Percentiles rank a stretch among this genome's conserved stretches.
Evolutionary conservation across 345 rosid species (phyloP).

Genomic region (Melastoma malabathricum): DNA sequence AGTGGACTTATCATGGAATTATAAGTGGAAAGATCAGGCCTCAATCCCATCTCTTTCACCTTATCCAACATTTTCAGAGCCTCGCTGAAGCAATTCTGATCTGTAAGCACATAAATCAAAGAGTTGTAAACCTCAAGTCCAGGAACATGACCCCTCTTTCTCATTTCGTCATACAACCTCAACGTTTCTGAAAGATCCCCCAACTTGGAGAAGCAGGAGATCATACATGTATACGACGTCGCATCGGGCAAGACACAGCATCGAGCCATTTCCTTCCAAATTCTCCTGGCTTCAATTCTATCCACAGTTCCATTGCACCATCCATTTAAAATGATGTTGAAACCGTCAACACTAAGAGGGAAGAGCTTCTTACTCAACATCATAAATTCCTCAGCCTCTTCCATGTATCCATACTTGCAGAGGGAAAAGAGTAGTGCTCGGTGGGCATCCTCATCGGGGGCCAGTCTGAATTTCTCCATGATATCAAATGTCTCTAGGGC

Average conservation of each 20-base stretch:
- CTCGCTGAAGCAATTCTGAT: constrained; percentile 54
- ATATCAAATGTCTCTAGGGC: constrained; percentile 54
- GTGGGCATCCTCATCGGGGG: constrained; percentile 77
- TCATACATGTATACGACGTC: constrained; percentile 54
- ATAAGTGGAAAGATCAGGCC: constrained; percentile 55
- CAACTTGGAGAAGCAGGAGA: constrained; percentile 71
- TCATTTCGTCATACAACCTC: constrained; percentile 82
- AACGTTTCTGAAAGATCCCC: constrained; percentile 74
- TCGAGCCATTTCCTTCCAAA: constrained; percentile 77
- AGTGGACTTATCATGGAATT: constrained; percentile 61
- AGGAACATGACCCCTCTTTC: constrained; percentile 57
- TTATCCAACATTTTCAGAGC: constrained; percentile 52
- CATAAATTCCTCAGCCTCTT: constrained; percentile 95
- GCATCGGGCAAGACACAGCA: constrained; percentile 53
- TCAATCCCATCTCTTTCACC: constrained; percentile 42
- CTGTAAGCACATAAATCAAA: constrained; percentile 52
- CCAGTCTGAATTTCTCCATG: constrained; percentile 65
- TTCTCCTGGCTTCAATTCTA: constrained; percentile 69
- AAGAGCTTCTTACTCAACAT: constrained; percentile 62
- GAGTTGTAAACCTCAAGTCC: constrained; percentile 59
- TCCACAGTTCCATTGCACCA: constrained; percentile 66
- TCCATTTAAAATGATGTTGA: constrained; percentile 64
- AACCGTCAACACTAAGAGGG: constrained; percentile 44
- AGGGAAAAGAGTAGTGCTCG: constrained; percentile 32
- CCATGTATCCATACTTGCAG: constrained; percentile 66